Conservation (phyloP, 441 rosid species). For the Populus tomentosa region DNA sequence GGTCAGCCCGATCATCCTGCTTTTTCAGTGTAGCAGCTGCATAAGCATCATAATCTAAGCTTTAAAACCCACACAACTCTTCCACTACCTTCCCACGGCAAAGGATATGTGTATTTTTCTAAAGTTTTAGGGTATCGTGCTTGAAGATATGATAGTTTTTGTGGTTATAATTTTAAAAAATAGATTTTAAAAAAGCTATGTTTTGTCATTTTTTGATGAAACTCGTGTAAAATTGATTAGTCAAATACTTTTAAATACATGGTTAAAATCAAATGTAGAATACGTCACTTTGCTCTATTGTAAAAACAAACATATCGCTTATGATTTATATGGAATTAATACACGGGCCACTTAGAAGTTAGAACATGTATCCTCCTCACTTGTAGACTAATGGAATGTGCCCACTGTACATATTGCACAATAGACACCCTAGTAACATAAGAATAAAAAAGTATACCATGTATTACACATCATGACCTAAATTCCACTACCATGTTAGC, state of each 20-base stretch:
- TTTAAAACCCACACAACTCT: neutral
- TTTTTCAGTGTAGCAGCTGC: neutral
- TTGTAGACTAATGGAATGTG: neutral
- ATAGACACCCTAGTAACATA: neutral
- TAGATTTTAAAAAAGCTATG: fast-evolving
- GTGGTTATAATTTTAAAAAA: neutral
- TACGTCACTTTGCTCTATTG: too few species aligned
- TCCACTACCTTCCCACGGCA: neutral
- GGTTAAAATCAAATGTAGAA: too few species aligned
- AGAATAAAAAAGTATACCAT: neutral
- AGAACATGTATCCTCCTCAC: neutral
- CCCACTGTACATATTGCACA: constrained; percentile 26
- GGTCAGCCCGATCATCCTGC: neutral
- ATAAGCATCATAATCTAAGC: neutral
- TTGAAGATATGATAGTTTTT: neutral
- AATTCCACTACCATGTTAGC: constrained; percentile 14
- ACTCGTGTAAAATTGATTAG: too few species aligned
- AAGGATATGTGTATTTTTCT: neutral
- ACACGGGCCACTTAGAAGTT: neutral
- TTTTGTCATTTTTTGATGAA: neutral
- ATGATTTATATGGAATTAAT: too few species aligned
- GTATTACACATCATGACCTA: constrained; percentile 10
- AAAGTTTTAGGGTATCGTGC: fast-evolving
- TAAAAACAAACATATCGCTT: neutral
- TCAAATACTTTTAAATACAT: too few species aligned